Percentiles rank a stretch among this genome's conserved stretches.
These are phyloP conservation scores for Fistulifera pelliculosa DNA, from an alignment of 108 stramenopile genomes.

Conservation along the genomic window DNA sequence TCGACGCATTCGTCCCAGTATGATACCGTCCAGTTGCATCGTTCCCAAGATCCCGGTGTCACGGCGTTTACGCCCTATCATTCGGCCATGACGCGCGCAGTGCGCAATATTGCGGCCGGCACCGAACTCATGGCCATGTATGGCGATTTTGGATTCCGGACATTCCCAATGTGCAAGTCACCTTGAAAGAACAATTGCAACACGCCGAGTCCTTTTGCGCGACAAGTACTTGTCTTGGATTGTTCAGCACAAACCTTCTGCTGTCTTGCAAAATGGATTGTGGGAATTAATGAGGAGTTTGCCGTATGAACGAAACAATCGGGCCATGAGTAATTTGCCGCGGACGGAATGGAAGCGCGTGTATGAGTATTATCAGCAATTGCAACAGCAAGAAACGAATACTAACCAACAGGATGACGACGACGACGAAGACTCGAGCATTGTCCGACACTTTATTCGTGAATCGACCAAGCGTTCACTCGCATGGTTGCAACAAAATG, in stretches of 20 bases:
- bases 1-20: slow-evolving; percentile 27
- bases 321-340: slow-evolving; percentile 19
- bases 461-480: slow-evolving; percentile 14
- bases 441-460: slow-evolving; percentile 12
- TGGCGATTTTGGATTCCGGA: slow-evolving; percentile 53
- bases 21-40: slow-evolving; percentile 40
- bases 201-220: slow-evolving; percentile 31
- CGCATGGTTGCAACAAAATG: slow-evolving; percentile 56
- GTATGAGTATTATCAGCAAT: not conserved
- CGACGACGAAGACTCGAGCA: not conserved
- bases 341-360: slow-evolving; percentile 12
- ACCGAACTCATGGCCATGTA: slow-evolving; percentile 63
- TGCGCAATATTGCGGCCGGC: slow-evolving; percentile 28
- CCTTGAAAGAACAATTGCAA: slow-evolving; percentile 27
- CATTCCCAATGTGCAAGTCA: slow-evolving; percentile 30
- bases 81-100: slow-evolving; percentile 21
- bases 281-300: slow-evolving; percentile 27
- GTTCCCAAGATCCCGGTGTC: slow-evolving; percentile 40
- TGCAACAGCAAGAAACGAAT: not conserved
- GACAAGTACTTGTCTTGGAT: slow-evolving; percentile 15
- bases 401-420: not conserved
- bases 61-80: slow-evolving; percentile 63
- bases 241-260: slow-evolving; percentile 11
- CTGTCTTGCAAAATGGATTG: slow-evolving; percentile 20
- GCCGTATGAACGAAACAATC: slow-evolving; percentile 16